Evolutionary conservation across 208 protist species (phyloP).

Genomic region (Phytomonas sp.): DNA sequence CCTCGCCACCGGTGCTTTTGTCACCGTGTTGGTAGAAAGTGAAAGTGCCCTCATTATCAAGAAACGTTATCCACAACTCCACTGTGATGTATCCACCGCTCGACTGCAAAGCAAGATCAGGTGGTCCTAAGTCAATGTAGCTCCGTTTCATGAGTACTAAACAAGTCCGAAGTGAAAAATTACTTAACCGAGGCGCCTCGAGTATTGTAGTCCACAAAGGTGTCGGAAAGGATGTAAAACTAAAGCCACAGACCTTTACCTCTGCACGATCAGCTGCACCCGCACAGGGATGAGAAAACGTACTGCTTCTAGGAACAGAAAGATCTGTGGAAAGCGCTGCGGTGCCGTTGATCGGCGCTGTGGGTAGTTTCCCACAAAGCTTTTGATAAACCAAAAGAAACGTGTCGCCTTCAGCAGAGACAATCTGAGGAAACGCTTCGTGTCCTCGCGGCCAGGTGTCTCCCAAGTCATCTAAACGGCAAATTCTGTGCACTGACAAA

Average conservation of each 20-base stretch:
- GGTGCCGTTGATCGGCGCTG: conserved; percentile 13
- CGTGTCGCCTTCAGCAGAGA: conserved; percentile 33
- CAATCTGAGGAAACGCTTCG: conserved; percentile 23
- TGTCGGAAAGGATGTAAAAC: conserved; percentile 22
- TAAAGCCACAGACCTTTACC: conserved; percentile 29
- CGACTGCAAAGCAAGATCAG: conserved; percentile 45
- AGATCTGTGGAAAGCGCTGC: conserved; percentile 7
- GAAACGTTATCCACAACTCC: conserved; percentile 79
- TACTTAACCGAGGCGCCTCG: not conserved
- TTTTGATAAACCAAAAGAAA: conserved; percentile 40
- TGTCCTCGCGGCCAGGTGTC: conserved; percentile 23
- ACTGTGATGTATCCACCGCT: conserved; percentile 75
- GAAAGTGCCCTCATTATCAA: conserved; percentile 61
- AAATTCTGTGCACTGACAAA: conserved; percentile 42
- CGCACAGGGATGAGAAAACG: not conserved
- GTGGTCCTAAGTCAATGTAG: conserved; percentile 67
- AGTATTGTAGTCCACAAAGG: conserved; percentile 6
- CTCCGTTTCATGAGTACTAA: conserved; percentile 62
- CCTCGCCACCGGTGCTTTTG: conserved; percentile 74
- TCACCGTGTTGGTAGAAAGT: conserved; percentile 89
- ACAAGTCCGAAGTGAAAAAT: conserved; percentile 16
- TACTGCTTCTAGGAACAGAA: not conserved
- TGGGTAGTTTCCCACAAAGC: not conserved
- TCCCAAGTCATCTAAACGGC: conserved; percentile 34
- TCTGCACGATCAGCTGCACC: conserved; percentile 8